Evolutionary conservation across 441 rosid genomes (phyloP).

Genomic region (Euphorbia schlechtendalii): DNA sequence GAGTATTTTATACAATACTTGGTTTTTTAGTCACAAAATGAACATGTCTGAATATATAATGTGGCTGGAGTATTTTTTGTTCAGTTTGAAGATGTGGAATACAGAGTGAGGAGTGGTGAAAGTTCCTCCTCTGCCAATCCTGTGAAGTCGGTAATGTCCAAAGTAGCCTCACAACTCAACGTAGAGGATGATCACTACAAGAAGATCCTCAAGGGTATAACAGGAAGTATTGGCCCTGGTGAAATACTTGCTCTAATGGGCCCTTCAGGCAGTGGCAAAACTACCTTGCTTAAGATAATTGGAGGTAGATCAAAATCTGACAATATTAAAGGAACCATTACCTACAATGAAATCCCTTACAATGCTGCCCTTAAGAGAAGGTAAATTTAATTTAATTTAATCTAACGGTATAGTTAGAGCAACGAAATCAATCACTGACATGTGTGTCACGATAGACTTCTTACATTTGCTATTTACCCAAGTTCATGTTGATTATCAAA

Average conservation of each 20-base stretch:
- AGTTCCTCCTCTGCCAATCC: constrained; percentile 42
- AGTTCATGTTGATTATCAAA: not conserved
- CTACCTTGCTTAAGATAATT: constrained; percentile 74
- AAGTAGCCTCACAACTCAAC: constrained; percentile 48
- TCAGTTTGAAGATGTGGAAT: constrained; percentile 90
- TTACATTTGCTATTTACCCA: not conserved
- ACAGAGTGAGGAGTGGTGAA: constrained; percentile 46
- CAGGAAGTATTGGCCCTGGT: constrained; percentile 91
- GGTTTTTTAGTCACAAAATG: not conserved
- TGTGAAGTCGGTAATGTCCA: constrained; percentile 62
- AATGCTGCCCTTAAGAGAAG: constrained; percentile 73
- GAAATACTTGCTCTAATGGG: constrained; percentile 95
- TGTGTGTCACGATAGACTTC: too few species aligned
- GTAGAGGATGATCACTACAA: constrained; percentile 58
- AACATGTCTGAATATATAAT: not conserved
- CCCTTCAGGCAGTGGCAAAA: constrained; percentile 98
- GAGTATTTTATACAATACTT: too few species aligned
- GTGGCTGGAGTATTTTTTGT: not conserved
- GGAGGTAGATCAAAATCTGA: constrained; percentile 70
- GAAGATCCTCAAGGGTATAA: constrained; percentile 73
- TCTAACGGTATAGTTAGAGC: too few species aligned
- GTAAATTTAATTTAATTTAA: too few species aligned
- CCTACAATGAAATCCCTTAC: constrained; percentile 75
- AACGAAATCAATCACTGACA: too few species aligned
- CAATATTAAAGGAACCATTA: constrained; percentile 57